phyloP scores from a whole-genome alignment of 2,329 filamentous ascomycete genomes.

The Phyllosticta paracitricarpa region DNA sequence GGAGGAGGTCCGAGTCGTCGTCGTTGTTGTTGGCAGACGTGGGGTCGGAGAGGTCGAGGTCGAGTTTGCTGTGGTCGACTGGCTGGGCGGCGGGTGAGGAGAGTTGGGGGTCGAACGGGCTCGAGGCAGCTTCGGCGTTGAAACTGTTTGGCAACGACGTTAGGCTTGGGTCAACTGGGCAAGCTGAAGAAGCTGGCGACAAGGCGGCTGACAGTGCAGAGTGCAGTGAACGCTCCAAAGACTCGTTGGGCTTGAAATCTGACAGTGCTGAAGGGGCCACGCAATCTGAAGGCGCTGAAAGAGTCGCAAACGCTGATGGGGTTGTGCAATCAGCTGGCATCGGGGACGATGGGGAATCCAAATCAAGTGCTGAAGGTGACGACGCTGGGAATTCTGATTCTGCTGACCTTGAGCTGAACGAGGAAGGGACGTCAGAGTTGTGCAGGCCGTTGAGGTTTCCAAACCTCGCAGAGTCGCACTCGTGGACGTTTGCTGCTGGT shows the following conservation, averaged over 20 bases:
- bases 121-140: not conserved
- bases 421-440: constrained; percentile 4
- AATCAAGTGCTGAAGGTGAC: not conserved
- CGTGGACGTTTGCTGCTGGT: constrained; percentile 7
- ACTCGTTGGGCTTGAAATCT: not conserved
- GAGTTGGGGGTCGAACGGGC: not conserved
- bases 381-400: not conserved
- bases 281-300: not conserved
- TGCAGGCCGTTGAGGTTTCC: constrained; percentile 6
- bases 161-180: not conserved
- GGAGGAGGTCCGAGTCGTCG: constrained; percentile 22
- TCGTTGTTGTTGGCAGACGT: constrained; percentile 19
- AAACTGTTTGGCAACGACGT: not conserved
- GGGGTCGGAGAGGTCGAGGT: constrained; percentile 5
- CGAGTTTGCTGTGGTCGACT: not conserved
- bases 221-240: not conserved
- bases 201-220: not conserved
- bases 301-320: not conserved
- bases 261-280: not conserved
- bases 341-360: not conserved
- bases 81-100: not conserved
- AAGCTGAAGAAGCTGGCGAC: not conserved
- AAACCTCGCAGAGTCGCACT: constrained; percentile 9
- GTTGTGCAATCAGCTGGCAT: not conserved
- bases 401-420: not conserved